These are phyloP conservation scores for Entomortierella chlamydospora DNA, from an alignment of 192 early-diverging fungal genomes.

Conservation along the genomic window DNA sequence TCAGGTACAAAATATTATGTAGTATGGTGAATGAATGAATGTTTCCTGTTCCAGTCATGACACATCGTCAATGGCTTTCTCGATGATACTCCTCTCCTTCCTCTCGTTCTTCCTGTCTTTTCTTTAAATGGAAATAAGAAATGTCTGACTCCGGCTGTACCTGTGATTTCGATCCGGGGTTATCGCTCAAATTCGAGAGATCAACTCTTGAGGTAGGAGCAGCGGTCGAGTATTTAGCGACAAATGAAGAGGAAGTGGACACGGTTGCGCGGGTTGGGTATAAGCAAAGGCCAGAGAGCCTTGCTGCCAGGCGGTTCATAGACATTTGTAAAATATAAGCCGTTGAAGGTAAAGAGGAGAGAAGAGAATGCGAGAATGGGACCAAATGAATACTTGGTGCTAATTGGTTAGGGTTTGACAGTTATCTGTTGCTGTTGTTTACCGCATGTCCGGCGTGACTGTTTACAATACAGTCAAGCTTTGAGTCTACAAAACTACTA, in stretches of 20 bases:
- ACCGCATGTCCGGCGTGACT: background rate
- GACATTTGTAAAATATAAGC: slow-evolving; percentile 23
- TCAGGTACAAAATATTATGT: background rate
- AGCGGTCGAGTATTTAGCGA: slow-evolving; percentile 30
- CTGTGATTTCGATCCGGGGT: slow-evolving; percentile 56
- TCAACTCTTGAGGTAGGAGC: slow-evolving; percentile 28
- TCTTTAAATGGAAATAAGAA: too few species aligned
- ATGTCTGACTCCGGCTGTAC: too few species aligned
- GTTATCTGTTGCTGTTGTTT: background rate
- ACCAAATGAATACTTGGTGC: too few species aligned
- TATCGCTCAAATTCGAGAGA: slow-evolving; percentile 53
- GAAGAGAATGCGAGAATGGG: background rate
- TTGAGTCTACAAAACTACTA: too few species aligned
- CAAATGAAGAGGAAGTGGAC: slow-evolving; percentile 9
- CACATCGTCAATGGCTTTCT: too few species aligned
- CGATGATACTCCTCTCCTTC: too few species aligned
- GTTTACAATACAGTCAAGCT: background rate
- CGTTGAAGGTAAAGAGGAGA: too few species aligned
- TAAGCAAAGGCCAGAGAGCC: slow-evolving; percentile 51
- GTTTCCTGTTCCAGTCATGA: too few species aligned
- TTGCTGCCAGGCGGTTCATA: slow-evolving; percentile 35
- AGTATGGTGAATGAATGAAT: too few species aligned
- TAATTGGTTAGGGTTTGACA: too few species aligned
- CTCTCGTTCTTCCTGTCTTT: too few species aligned
- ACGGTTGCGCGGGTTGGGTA: slow-evolving; percentile 20